These are phyloP conservation scores for Potentilla sterilis DNA, from an alignment of 306 rosid genomes.

Conservation along the genomic window DNA sequence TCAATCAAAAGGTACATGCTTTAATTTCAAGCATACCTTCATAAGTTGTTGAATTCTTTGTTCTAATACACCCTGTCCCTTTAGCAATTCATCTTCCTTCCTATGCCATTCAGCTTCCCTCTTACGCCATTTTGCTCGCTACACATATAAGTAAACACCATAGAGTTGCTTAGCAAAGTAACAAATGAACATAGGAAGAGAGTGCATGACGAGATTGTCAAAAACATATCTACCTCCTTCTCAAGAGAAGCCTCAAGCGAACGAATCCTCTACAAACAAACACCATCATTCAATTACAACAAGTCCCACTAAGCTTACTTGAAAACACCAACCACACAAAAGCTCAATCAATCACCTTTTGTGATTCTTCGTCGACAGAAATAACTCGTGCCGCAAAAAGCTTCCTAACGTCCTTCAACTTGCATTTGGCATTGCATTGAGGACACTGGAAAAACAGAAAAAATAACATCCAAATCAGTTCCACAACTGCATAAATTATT, in stretches of 20 bases:
- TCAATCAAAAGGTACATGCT: background rate
- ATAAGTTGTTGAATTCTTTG: conserved; percentile 40
- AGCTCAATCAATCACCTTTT: conserved; percentile 45
- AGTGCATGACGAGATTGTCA: background rate
- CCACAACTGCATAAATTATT: background rate
- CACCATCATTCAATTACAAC: conserved; percentile 14
- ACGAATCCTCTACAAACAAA: conserved; percentile 53
- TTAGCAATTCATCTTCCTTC: conserved; percentile 32
- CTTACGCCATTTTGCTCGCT: conserved; percentile 58
- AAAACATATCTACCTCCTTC: conserved; percentile 48
- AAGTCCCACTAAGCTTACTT: conserved; percentile 2
- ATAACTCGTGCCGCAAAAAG: conserved; percentile 62
- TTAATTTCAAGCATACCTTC: conserved; percentile 40
- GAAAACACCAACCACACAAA: conserved; percentile 5
- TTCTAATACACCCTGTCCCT: conserved; percentile 41
- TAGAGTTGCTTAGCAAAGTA: conserved; percentile 15
- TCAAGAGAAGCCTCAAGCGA: conserved; percentile 63
- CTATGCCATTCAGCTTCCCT: conserved; percentile 38
- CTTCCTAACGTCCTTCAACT: conserved; percentile 68
- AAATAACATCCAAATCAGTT: background rate
- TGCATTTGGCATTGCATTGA: conserved; percentile 71
- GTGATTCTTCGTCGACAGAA: conserved; percentile 65
- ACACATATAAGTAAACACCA: conserved; percentile 14
- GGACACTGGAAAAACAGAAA: conserved; percentile 54
- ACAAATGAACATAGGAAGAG: conserved; percentile 13